Evolutionary conservation across 371 early-diverging fungal species (phyloP).

Genomic region (Coemansia sp.): DNA sequence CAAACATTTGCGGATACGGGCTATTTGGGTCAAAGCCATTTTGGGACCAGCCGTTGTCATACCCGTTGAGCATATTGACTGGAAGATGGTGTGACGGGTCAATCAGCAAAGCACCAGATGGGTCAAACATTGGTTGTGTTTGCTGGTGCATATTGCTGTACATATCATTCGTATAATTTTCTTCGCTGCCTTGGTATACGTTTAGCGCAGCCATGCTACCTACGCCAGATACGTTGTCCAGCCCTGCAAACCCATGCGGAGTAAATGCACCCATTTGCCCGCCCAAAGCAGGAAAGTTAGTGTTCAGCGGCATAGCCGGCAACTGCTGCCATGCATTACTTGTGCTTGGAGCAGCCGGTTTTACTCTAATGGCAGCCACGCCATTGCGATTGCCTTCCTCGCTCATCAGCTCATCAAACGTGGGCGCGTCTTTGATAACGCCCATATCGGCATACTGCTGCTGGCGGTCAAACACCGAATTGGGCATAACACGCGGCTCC

Average conservation of each 20-base stretch:
- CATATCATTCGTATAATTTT: neutral
- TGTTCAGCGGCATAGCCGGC: neutral
- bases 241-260: neutral
- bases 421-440: neutral
- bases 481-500: conserved; percentile 27
- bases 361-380: neutral
- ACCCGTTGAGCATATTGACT: conserved; percentile 6
- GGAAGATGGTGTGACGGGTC: conserved; percentile 4
- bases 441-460: conserved; percentile 3
- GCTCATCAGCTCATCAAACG: neutral
- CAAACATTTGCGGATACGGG: conserved; percentile 2
- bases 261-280: neutral
- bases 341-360: neutral
- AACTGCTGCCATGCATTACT: conserved; percentile 4
- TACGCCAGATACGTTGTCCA: neutral
- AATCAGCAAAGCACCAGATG: conserved; percentile 1
- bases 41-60: conserved; percentile 5
- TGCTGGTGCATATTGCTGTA: neutral
- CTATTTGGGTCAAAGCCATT: neutral
- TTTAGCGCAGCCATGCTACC: neutral
- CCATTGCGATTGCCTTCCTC: neutral
- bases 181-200: neutral
- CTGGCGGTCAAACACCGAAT: conserved; percentile 8
- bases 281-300: neutral
- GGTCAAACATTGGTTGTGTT: neutral